Base-by-base conservation (phyloP, 2,329 filamentous ascomycete genomes). In the Elsinoe fawcettii region DNA sequence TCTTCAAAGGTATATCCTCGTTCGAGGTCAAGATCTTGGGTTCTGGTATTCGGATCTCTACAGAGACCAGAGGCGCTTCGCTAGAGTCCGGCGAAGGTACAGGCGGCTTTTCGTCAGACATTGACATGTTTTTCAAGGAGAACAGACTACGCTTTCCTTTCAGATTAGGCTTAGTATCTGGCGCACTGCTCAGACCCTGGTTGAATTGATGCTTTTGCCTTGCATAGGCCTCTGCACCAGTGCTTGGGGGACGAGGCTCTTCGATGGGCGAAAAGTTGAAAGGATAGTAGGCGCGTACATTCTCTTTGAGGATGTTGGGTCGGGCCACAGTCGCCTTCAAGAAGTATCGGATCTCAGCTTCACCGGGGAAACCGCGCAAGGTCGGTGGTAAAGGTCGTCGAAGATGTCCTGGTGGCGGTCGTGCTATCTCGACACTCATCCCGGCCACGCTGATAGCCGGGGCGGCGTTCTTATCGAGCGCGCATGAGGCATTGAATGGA, bases 191-290 rank as follows among this genome's bases (percentile, higher is more conserved):
- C 63, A 55, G 44, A 62, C 67, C 41, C 74, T 14, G 25, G 39
- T 71, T 69, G 63, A 86, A 86, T 60, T 82, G 77, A 64, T 86
- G 82, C 59, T 80, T 78, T 20, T 92, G 81, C 58, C 90, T 79
- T 1, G 91, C 93, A 72, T 89, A 99, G 1, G 87, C 85, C 70
- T 97, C 91, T 62, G 90, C 86, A 22, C 82, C 81, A 1, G 83
- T 80, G 46, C 77, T 74, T 3, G 80, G 75, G 0, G 83, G 83
- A 41, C 91, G 79, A 0, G 92, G 91, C 5, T 90, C 88, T 70
- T 99, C 93, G 63, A 97, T 92, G 3, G 93, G 93, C 36, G 96
- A 79, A 69, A 99, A 93, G 59, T 88, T 92, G 73, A 96, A 86
- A 34, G 84, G 83, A 34, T 68, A 70, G 62, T 66, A 75, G 12